phyloP scores from a whole-genome alignment of 768 basidiomycete species.

The Boletellus ananas region DNA sequence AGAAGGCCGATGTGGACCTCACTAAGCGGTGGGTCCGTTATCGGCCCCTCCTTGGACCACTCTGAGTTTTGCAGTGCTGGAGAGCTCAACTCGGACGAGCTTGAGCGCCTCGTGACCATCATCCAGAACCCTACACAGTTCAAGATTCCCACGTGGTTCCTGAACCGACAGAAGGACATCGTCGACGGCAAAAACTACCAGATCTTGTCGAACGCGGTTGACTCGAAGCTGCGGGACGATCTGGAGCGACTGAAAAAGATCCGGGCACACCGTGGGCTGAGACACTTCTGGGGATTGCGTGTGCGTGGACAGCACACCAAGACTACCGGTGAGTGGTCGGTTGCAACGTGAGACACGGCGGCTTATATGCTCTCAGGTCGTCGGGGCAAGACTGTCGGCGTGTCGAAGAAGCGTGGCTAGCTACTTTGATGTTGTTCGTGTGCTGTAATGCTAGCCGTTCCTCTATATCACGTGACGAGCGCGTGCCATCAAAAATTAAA shows the following conservation, averaged over 20 bases:
- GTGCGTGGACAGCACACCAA: constrained; percentile 99
- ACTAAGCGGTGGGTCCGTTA: constrained; percentile 83
- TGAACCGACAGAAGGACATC: constrained; percentile 99
- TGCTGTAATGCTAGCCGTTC: constrained; percentile 6
- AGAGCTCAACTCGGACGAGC: constrained; percentile 98
- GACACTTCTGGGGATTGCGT: constrained; percentile 92
- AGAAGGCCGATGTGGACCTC: constrained; percentile 99
- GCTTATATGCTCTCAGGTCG: constrained; percentile 52
- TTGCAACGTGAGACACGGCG: background rate
- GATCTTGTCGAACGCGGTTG: constrained; percentile 92
- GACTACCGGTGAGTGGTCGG: constrained; percentile 71
- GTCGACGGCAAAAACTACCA: constrained; percentile 96
- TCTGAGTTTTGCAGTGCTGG: constrained; percentile 65
- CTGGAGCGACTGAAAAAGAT: constrained; percentile 99
- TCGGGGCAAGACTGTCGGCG: constrained; percentile 94
- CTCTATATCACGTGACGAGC: constrained; percentile 19
- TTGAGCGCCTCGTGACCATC: constrained; percentile 98
- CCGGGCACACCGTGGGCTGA: constrained; percentile 89
- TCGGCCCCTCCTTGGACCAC: background rate
- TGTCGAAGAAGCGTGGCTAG: constrained; percentile 84
- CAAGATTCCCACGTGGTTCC: constrained; percentile 99
- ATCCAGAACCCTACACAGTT: constrained; percentile 99
- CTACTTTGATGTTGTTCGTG: background rate
- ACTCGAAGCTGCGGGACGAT: constrained; percentile 98
- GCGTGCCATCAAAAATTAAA: background rate